Evolutionary conservation across 176 grass and related monocot species (phyloP).

Genomic region (Triticum timopheevii): DNA sequence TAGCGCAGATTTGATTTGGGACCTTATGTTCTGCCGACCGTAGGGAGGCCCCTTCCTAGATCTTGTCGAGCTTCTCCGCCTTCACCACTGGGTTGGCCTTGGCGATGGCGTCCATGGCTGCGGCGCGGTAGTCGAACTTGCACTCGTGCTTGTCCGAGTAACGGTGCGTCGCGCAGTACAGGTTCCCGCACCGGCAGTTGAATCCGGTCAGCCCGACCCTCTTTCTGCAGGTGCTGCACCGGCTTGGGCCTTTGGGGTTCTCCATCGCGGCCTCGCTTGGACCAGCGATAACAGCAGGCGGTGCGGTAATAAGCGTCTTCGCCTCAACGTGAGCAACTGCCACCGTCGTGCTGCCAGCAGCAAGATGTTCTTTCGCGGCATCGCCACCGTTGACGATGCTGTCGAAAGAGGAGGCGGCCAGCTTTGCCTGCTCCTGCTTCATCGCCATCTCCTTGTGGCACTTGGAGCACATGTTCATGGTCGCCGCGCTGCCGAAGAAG

Average conservation of each 20-base stretch:
- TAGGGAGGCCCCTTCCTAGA: slow-evolving; percentile 35
- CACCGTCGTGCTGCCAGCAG: slow-evolving; percentile 24
- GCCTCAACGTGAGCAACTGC: slow-evolving; percentile 41
- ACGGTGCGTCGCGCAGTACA: slow-evolving; percentile 69
- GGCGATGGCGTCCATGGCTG: slow-evolving; percentile 82
- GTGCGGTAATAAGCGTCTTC: slow-evolving; percentile 15
- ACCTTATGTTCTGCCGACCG: not conserved
- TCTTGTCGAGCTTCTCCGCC: slow-evolving; percentile 96
- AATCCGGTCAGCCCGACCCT: slow-evolving; percentile 85
- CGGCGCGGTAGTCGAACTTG: slow-evolving; percentile 82
- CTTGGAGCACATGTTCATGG: slow-evolving; percentile 99
- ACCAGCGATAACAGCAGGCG: slow-evolving; percentile 35
- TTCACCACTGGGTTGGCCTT: slow-evolving; percentile 97
- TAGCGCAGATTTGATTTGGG: not conserved
- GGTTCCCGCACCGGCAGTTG: slow-evolving; percentile 84
- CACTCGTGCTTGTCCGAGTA: slow-evolving; percentile 93
- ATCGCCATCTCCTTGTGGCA: slow-evolving; percentile 87
- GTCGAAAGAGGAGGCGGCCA: slow-evolving; percentile 82
- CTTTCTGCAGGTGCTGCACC: slow-evolving; percentile 72
- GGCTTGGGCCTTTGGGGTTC: slow-evolving; percentile 62
- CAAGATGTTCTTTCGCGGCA: slow-evolving; percentile 39
- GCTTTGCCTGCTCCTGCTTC: slow-evolving; percentile 74
- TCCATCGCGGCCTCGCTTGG: slow-evolving; percentile 13
- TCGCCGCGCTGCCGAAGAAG: slow-evolving; percentile 82
- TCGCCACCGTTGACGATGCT: slow-evolving; percentile 72